These are phyloP conservation scores for Starmerella potacharoeniae DNA, from an alignment of 805 yeast genomes.

Conservation along the genomic window DNA sequence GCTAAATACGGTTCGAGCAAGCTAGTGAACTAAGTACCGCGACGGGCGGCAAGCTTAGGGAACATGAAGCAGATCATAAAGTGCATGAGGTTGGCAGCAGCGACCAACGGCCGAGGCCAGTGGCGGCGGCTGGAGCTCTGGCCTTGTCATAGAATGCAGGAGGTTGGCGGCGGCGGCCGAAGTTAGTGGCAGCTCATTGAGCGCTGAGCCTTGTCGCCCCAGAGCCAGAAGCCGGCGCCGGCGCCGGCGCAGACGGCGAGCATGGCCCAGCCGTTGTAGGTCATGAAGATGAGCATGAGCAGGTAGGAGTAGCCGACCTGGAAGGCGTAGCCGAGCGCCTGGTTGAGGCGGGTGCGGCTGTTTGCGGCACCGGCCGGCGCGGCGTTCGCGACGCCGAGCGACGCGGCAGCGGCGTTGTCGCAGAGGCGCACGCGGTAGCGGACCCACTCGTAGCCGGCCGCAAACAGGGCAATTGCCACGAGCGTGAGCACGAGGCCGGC, in stretches of 20 bases:
- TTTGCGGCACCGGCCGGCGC: not conserved
- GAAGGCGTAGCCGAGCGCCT: constrained; percentile 21
- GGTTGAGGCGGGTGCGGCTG: constrained; percentile 3
- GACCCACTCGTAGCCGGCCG: constrained; percentile 53
- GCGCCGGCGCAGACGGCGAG: constrained; percentile 63
- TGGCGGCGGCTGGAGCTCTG: too few relatives aligned
- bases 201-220: constrained; percentile 32
- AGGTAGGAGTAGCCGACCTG: constrained; percentile 29
- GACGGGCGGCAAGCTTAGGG: too few relatives aligned
- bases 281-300: constrained; percentile 75
- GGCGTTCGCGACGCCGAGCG: constrained; percentile 3
- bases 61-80: too few relatives aligned
- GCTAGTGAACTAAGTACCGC: too few relatives aligned
- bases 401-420: constrained; percentile 12
- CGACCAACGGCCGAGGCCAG: too few relatives aligned
- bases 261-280: constrained; percentile 78
- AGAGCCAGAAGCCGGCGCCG: constrained; percentile 50
- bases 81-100: too few relatives aligned
- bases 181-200: constrained; percentile 24
- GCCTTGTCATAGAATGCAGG: too few relatives aligned
- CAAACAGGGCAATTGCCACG: constrained; percentile 36
- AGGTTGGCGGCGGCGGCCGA: not conserved
- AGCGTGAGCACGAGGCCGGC: constrained; percentile 44
- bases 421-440: constrained; percentile 26
- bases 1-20: too few relatives aligned